Conservation (phyloP, 2,329 filamentous ascomycete species). For the Fusarium sp. region DNA sequence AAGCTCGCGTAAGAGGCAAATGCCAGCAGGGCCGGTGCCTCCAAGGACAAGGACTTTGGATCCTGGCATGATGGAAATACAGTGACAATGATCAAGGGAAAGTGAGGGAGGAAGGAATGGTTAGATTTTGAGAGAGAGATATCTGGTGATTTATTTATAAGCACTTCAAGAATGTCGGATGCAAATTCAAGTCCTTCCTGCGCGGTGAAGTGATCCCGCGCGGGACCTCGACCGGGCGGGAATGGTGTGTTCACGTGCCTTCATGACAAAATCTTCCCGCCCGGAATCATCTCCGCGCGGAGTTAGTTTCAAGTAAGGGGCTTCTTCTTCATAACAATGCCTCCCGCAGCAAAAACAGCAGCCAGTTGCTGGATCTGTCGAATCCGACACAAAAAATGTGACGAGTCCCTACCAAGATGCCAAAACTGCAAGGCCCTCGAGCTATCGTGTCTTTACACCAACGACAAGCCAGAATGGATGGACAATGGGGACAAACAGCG, state of each 20-base stretch:
- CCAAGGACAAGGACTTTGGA: constrained; percentile 41
- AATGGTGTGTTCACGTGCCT: neutral
- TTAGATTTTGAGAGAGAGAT: neutral
- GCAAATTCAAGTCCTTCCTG: too few relatives aligned
- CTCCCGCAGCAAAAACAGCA: neutral
- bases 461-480: constrained; percentile 60
- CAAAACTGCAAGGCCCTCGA: constrained; percentile 54
- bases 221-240: neutral
- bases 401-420: neutral
- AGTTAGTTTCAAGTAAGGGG: neutral
- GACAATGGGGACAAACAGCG: constrained; percentile 45
- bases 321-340: neutral
- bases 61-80: neutral
- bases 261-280: neutral
- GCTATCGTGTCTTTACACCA: constrained; percentile 59
- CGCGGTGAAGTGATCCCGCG: neutral
- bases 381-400: constrained; percentile 26
- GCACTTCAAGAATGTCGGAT: neutral
- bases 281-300: neutral
- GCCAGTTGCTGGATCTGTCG: constrained; percentile 25
- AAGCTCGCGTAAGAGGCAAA: constrained; percentile 45
- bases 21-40: constrained; percentile 46
- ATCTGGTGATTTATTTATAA: neutral
- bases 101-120: neutral
- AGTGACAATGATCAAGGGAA: too few relatives aligned